phyloP scores from a whole-genome alignment of 768 basidiomycete species.

The Amanita rimosa region DNA sequence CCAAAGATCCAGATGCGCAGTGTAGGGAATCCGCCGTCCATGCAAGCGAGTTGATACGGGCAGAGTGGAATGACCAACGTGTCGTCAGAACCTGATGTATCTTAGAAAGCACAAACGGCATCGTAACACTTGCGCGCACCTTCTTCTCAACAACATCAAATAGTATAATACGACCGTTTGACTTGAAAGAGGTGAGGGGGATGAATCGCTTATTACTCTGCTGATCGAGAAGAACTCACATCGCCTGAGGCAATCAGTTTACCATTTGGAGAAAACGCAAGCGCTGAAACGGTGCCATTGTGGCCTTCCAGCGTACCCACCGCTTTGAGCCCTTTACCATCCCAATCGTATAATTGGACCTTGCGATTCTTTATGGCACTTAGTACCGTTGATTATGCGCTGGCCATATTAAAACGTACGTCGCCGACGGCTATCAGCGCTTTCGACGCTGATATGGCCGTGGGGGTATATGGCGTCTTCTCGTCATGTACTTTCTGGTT shows the following conservation, averaged over 20 bases:
- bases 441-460: slow-evolving; percentile 42
- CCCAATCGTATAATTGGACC: slow-evolving; percentile 64
- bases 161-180: slow-evolving; percentile 70
- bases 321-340: slow-evolving; percentile 51
- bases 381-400: neutral
- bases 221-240: slow-evolving; percentile 35
- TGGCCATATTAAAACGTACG: slow-evolving; percentile 26
- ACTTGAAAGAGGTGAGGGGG: slow-evolving; percentile 29
- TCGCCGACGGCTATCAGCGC: slow-evolving; percentile 61
- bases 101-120: neutral
- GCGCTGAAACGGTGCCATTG: slow-evolving; percentile 55
- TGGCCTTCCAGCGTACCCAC: slow-evolving; percentile 50
- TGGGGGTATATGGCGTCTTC: slow-evolving; percentile 39
- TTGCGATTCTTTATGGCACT: slow-evolving; percentile 46
- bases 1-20: slow-evolving; percentile 83
- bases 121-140: slow-evolving; percentile 23
- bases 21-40: slow-evolving; percentile 70
- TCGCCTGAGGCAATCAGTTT: slow-evolving; percentile 73
- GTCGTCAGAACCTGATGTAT: slow-evolving; percentile 45
- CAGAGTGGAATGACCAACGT: slow-evolving; percentile 82
- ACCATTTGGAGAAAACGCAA: slow-evolving; percentile 77
- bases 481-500: slow-evolving; percentile 59
- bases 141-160: slow-evolving; percentile 60
- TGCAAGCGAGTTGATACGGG: slow-evolving; percentile 65
- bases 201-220: neutral